Conservation (phyloP, 805 yeast genomes). For the Candida gorgasii region DNA sequence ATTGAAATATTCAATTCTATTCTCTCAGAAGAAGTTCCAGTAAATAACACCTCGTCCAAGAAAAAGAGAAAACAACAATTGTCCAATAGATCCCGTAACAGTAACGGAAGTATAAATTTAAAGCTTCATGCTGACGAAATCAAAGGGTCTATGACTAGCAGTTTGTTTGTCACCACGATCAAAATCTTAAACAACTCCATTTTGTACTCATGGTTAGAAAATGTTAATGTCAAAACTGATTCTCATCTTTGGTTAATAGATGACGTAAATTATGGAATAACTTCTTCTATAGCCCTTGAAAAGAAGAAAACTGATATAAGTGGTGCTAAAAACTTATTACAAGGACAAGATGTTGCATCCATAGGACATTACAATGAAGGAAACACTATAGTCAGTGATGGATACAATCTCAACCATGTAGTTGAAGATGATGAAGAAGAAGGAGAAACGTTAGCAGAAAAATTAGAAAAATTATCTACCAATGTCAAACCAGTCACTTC, state of each 20-base stretch:
- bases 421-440: constrained; percentile 45
- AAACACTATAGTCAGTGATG: constrained; percentile 60
- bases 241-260: constrained; percentile 49
- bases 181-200: constrained; percentile 36
- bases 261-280: constrained; percentile 24
- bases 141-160: constrained; percentile 30
- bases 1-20: constrained; percentile 73
- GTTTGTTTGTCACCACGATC: constrained; percentile 29
- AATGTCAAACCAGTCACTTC: constrained; percentile 25
- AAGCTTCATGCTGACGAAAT: constrained; percentile 46
- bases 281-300: constrained; percentile 18
- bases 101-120: constrained; percentile 47
- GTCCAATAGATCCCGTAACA: constrained; percentile 50
- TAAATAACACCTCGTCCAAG: constrained; percentile 24
- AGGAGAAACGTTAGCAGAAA: constrained; percentile 38
- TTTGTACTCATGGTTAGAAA: constrained; percentile 61
- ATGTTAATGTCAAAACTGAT: constrained; percentile 59
- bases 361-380: constrained; percentile 60
- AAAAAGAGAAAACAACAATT: constrained; percentile 47
- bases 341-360: constrained; percentile 55
- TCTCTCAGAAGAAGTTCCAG: constrained; percentile 28
- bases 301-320: constrained; percentile 28
- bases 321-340: constrained; percentile 43
- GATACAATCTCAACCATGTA: constrained; percentile 61
- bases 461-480: constrained; percentile 45